Conservation (phyloP, 768 basidiomycete genomes). For the Mycena venus region DNA sequence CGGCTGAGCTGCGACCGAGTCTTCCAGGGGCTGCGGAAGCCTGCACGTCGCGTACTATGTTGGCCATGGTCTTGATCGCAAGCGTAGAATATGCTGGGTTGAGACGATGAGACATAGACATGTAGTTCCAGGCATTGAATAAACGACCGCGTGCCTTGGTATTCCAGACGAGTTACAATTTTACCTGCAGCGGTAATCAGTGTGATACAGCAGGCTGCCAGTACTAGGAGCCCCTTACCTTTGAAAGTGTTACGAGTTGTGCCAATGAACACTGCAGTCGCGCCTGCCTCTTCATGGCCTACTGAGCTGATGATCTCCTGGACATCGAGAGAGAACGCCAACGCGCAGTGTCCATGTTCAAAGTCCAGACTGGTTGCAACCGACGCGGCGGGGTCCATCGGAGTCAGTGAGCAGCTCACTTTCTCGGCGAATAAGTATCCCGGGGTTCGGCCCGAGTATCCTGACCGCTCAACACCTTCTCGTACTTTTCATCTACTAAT, state of each 20-base stretch:
- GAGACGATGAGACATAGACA: conserved; percentile 3
- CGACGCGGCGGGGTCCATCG: conserved; percentile 49
- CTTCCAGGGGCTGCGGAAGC: conserved; percentile 57
- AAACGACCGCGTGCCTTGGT: conserved; percentile 63
- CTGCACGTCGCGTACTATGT: conserved; percentile 66
- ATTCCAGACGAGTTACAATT: conserved; percentile 79
- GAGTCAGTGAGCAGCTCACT: background rate
- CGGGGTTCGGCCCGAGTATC: background rate
- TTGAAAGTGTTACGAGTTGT: conserved; percentile 90
- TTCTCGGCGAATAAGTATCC: background rate
- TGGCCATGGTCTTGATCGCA: conserved; percentile 81
- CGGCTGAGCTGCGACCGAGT: conserved; percentile 48
- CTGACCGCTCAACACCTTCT: background rate
- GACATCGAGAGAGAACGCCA: conserved; percentile 75
- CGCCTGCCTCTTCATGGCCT: conserved; percentile 75
- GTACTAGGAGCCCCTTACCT: conserved; percentile 58
- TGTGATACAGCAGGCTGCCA: background rate
- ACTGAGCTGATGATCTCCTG: conserved; percentile 73
- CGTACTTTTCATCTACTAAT: background rate
- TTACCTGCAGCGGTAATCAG: conserved; percentile 62
- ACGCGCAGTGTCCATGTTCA: conserved; percentile 62
- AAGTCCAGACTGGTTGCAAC: conserved; percentile 57
- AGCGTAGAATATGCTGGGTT: conserved; percentile 76
- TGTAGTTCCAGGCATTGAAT: background rate
- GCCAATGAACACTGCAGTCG: conserved; percentile 84